Evolutionary conservation across 2,329 filamentous ascomycete species (phyloP).

Genomic region (Fusarium pseudocircinatum): DNA sequence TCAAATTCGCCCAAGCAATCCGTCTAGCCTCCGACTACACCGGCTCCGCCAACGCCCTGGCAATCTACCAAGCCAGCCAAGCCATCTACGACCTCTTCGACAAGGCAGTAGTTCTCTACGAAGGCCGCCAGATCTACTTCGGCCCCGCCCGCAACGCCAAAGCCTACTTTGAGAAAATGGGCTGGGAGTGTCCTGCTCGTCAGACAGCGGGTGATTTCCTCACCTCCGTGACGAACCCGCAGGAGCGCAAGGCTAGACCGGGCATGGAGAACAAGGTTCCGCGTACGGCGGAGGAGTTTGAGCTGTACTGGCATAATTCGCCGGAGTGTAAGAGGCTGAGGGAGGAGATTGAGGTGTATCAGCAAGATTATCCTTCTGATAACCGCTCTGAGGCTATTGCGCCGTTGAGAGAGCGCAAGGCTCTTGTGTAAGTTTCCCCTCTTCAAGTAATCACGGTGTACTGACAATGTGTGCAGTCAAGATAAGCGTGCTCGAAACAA

Average conservation of each 20-base stretch:
- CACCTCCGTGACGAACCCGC: constrained; percentile 73
- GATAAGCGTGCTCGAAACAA: constrained; percentile 62
- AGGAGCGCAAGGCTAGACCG: constrained; percentile 63
- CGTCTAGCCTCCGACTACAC: constrained; percentile 72
- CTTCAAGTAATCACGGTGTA: fast-evolving
- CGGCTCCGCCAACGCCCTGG: constrained; percentile 69
- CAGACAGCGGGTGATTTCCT: constrained; percentile 77
- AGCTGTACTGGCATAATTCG: constrained; percentile 56
- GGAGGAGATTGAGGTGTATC: constrained; percentile 61
- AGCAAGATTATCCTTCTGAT: constrained; percentile 56
- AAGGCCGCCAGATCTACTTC: constrained; percentile 81
- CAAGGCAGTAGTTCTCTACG: constrained; percentile 78
- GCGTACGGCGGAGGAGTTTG: constrained; percentile 76
- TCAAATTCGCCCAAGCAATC: constrained; percentile 77
- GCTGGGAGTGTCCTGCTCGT: constrained; percentile 72
- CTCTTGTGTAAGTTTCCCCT: constrained; percentile 34
- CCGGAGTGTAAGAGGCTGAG: constrained; percentile 55
- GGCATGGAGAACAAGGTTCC: constrained; percentile 72
- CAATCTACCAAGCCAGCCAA: constrained; percentile 78
- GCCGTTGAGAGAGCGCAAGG: constrained; percentile 59
- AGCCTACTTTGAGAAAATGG: constrained; percentile 73
- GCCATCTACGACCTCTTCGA: constrained; percentile 78
- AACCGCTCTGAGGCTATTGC: constrained; percentile 51
- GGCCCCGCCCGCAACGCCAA: constrained; percentile 69
- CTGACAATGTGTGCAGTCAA: constrained; percentile 47